Conservation (phyloP, 805 yeast species). For the Cyberlindnera veronae region DNA sequence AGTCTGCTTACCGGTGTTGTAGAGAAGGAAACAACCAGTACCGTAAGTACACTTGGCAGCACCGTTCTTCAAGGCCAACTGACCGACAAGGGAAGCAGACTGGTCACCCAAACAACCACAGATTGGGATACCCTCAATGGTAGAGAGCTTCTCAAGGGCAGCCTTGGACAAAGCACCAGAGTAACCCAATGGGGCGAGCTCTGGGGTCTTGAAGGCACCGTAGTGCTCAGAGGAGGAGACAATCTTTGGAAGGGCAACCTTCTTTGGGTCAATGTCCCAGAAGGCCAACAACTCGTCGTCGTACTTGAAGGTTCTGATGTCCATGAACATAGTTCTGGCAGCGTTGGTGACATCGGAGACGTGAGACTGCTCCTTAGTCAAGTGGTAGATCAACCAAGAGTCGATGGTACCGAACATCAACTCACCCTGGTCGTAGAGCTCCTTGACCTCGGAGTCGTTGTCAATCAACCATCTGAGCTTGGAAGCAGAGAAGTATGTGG, state of each 20-base stretch:
- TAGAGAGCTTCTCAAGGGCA: constrained; percentile 45
- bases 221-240: constrained; percentile 74
- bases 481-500: constrained; percentile 89
- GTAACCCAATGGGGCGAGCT: constrained; percentile 48
- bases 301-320: constrained; percentile 69
- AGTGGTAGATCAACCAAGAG: constrained; percentile 86
- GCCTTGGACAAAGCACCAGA: constrained; percentile 47
- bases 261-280: constrained; percentile 73
- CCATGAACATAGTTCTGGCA: constrained; percentile 86
- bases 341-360: constrained; percentile 91
- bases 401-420: constrained; percentile 93
- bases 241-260: constrained; percentile 69
- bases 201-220: constrained; percentile 68
- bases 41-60: constrained; percentile 95
- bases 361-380: constrained; percentile 66
- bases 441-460: constrained; percentile 62
- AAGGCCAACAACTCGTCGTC: constrained; percentile 71
- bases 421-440: constrained; percentile 70
- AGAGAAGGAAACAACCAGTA: constrained; percentile 88
- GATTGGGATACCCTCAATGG: constrained; percentile 64
- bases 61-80: constrained; percentile 77
- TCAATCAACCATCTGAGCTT: constrained; percentile 88
- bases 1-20: constrained; percentile 77
- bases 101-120: constrained; percentile 94
- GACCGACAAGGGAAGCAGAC: constrained; percentile 90